Base-by-base conservation (phyloP, 768 basidiomycete genomes). In the Infundibulicybe gibba region DNA sequence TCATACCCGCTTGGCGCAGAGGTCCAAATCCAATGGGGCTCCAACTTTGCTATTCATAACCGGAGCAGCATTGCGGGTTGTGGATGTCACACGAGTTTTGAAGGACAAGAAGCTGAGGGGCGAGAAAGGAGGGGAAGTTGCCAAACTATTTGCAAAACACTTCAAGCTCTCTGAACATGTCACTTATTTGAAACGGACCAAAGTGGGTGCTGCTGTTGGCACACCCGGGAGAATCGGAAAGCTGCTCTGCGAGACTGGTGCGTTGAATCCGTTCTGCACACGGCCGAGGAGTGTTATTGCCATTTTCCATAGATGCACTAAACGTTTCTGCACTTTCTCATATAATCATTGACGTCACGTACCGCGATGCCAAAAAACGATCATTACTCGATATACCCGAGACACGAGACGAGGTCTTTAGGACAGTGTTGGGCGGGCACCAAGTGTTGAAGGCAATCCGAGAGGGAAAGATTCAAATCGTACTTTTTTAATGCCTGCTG, bases 91-190 rank as follows among this genome's bases (percentile, higher is more conserved):
- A 32, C 73, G 91, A 49, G 70, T 80, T 44, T 72, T 93, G 45
- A 85, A 78, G 62, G 77, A 83, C 64, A 81, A 77, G 64, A 78
- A 67, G 52, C 71, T 90, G 43, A 72, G 81, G 46, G 86, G 87
- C 32, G 85, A 89, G 17, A 94, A 91, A 60, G 85, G 90, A 46
- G 92, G 90, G 10, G 91, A 95, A 53, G 85, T 97, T 30, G 94
- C 89, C 16, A 97, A 97, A 64, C 79, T 99, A 20, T 98, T 98
- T 57, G 92, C 94, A 25, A 94, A 87, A 65, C 94, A 98, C 61
- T 83, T 95, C 68, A 97, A 94, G 67, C 71, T 94, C 34, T 71
- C 85, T 41, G 90, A 94, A 48, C 94, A 98, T 63, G 80, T 88
- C 58, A 71, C 80, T 13, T 90, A 93, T 68, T 75, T 98, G 57